A percentile compares a stretch with the other conserved stretches of the same genome.
These are phyloP conservation scores for Fusarium aywerte DNA, from an alignment of 2,329 filamentous ascomycete species.

Conservation along the genomic window DNA sequence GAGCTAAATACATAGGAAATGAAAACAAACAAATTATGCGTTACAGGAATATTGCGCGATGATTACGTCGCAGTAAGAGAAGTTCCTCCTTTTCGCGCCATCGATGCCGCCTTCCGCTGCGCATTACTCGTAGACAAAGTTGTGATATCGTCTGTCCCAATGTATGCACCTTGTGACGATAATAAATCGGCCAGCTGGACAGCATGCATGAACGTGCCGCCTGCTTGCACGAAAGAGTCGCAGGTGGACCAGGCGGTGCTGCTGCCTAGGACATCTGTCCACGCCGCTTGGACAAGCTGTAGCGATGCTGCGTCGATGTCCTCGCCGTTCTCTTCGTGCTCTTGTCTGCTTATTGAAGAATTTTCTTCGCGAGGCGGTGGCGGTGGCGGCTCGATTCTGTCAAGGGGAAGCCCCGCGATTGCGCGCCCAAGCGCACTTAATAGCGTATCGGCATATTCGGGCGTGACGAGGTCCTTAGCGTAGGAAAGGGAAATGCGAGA, in stretches of 20 bases:
- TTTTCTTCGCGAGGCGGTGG: background rate
- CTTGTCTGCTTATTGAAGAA: conserved; percentile 7
- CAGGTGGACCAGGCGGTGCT: conserved; percentile 11
- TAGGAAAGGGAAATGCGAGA: conserved; percentile 15
- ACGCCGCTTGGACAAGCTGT: conserved; percentile 4
- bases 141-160: conserved; percentile 10
- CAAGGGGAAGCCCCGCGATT: conserved; percentile 11
- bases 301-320: conserved; percentile 7
- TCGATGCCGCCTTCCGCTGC: conserved; percentile 10
- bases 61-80: conserved; percentile 3
- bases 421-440: conserved; percentile 10
- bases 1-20: conserved; percentile 12
- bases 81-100: conserved; percentile 1
- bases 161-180: conserved; percentile 9
- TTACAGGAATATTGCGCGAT: conserved; percentile 4
- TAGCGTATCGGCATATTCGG: conserved; percentile 13
- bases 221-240: conserved; percentile 6
- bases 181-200: conserved; percentile 6
- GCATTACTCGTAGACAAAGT: conserved; percentile 11
- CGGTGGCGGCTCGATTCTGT: conserved; percentile 6
- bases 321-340: conserved; percentile 4
- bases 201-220: conserved; percentile 12
- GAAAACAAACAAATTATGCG: conserved; percentile 4
- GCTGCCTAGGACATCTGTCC: conserved; percentile 10
- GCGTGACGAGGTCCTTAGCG: conserved; percentile 4